phyloP scores from a whole-genome alignment of 805 yeast genomes.

The Saccharomycopsis vini region DNA sequence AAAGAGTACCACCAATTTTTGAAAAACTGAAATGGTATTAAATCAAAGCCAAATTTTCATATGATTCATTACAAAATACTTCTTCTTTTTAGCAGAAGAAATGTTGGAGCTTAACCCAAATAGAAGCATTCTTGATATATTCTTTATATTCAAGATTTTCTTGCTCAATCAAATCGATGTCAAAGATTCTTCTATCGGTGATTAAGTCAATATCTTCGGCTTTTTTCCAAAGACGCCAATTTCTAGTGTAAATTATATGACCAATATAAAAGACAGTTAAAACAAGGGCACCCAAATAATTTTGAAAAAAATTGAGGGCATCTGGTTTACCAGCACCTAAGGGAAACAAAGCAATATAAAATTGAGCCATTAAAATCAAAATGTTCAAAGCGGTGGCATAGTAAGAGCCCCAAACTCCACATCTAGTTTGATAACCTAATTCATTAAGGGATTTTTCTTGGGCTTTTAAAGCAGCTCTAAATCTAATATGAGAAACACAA shows the following conservation, averaged over 20 bases:
- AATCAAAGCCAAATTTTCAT: too few relatives aligned
- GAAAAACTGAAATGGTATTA: too few relatives aligned
- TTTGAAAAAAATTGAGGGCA: conserved; percentile 40
- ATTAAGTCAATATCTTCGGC: conserved; percentile 36
- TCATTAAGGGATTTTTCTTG: conserved; percentile 46
- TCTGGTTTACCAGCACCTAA: conserved; percentile 30
- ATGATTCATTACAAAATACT: too few relatives aligned
- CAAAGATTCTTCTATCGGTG: conserved; percentile 37
- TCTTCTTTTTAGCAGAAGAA: conserved; percentile 4
- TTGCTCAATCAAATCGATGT: conserved; percentile 20
- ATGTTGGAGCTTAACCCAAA: not conserved
- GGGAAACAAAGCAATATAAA: conserved; percentile 60
- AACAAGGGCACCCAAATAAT: conserved; percentile 42
- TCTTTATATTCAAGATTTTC: conserved; percentile 45
- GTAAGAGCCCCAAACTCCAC: conserved; percentile 46
- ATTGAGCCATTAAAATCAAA: conserved; percentile 48
- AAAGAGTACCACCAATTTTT: too few relatives aligned
- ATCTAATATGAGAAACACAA: conserved; percentile 47
- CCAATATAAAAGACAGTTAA: conserved; percentile 37
- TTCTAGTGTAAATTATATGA: conserved; percentile 40
- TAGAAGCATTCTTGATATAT: conserved; percentile 21
- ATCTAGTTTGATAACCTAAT: conserved; percentile 43
- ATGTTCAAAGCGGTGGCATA: conserved; percentile 41
- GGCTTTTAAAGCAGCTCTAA: conserved; percentile 46
- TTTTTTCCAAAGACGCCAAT: conserved; percentile 28